Percentiles rank a stretch among this genome's conserved stretches.
Evolutionary conservation across 805 yeast species (phyloP).

Genomic region (Schwanniomyces vanrijiae): DNA sequence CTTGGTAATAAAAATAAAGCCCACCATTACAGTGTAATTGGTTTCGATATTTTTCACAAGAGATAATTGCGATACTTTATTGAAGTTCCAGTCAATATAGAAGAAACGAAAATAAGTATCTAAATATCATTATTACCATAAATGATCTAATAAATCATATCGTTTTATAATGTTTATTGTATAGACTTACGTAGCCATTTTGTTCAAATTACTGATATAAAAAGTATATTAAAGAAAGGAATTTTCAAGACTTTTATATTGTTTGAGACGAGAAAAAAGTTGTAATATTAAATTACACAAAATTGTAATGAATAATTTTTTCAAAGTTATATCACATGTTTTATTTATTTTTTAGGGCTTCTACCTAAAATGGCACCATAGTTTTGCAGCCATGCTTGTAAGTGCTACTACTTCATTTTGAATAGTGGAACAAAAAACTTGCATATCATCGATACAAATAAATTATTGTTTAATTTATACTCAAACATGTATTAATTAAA

Average conservation of each 20-base stretch:
- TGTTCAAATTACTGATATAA: neutral
- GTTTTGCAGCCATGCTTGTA: too few species aligned
- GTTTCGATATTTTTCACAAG: too few species aligned
- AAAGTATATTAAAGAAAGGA: neutral
- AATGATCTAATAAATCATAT: neutral
- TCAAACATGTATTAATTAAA: too few species aligned
- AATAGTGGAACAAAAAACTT: too few species aligned
- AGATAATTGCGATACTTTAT: too few species aligned
- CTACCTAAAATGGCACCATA: too few species aligned
- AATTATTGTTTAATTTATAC: too few species aligned
- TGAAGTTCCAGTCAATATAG: too few species aligned
- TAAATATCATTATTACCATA: neutral
- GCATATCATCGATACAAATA: too few species aligned
- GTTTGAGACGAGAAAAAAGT: neutral
- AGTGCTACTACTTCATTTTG: too few species aligned
- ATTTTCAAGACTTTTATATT: neutral
- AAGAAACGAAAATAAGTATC: neutral
- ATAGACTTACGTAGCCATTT: constrained; percentile 8
- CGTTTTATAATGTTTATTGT: neutral
- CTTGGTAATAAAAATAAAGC: constrained; percentile 20
- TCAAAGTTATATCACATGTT: neutral
- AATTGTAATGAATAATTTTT: neutral
- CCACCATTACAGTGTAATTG: neutral
- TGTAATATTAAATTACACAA: neutral
- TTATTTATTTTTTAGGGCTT: neutral